Conservation (phyloP, 192 early-diverging fungal genomes). For the Kappamyces sp. region DNA sequence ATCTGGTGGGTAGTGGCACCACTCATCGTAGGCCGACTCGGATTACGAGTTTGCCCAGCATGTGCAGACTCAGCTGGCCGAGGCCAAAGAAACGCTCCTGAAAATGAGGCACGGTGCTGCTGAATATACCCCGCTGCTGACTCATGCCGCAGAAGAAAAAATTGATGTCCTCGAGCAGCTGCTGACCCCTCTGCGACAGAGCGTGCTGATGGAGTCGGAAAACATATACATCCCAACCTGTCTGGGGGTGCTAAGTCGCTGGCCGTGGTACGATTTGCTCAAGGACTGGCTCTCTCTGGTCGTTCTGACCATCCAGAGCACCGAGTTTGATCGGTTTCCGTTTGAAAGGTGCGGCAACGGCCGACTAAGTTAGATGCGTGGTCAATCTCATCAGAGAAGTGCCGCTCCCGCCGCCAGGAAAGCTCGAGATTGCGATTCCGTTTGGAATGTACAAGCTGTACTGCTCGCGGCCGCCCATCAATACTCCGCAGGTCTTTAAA, state of each 20-base stretch:
- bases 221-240: constrained; percentile 64
- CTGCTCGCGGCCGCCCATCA: constrained; percentile 67
- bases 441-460: constrained; percentile 58
- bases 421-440: constrained; percentile 65
- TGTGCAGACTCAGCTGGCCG: constrained; percentile 37
- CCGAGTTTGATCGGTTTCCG: constrained; percentile 1
- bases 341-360: constrained; percentile 7
- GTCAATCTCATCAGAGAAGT: constrained; percentile 68
- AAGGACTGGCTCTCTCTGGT: constrained; percentile 71
- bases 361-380: constrained; percentile 41
- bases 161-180: constrained; percentile 57
- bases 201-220: constrained; percentile 45
- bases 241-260: constrained; percentile 63
- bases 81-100: constrained; percentile 36
- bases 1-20: constrained; percentile 22
- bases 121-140: not conserved
- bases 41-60: constrained; percentile 16
- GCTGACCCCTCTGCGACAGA: constrained; percentile 52
- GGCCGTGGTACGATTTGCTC: constrained; percentile 68
- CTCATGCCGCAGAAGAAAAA: constrained; percentile 55
- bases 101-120: constrained; percentile 11
- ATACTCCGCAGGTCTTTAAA: constrained; percentile 65
- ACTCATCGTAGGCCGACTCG: not conserved
- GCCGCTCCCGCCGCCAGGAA: constrained; percentile 73
- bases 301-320: constrained; percentile 39